Base-by-base conservation (phyloP, 2,329 filamentous ascomycete genomes). In the Aureobasidium sp. region DNA sequence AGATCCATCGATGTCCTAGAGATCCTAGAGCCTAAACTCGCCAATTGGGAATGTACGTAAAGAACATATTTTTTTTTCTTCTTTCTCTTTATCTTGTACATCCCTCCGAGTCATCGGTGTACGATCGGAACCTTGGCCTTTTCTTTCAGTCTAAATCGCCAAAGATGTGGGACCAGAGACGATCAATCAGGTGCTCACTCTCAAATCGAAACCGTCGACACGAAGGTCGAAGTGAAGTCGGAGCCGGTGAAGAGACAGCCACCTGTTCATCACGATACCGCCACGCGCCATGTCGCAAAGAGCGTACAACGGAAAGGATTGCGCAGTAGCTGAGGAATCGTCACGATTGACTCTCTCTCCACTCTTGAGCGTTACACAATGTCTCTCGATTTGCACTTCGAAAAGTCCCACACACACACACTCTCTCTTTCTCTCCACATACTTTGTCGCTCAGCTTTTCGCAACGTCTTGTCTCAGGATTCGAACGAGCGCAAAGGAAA, bases 11-110 rank as follows among this genome's bases (percentile, higher is more conserved):
- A 98, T 63, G 83, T 86, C 2, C 77, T 98, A 55, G 80, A 80
- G 66, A 74, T 90, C 24, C 80, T 95, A 55, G 84, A 88, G 57
- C 86, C 89, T 14, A 83, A 87, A 61, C 88, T 89, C 66, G 93
- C 93, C 37, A 96, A 85, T 62, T 91, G 87, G 89, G 89, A 95
- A 59, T 95, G 89, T 94, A 72, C 73, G 87, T 80, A 27, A 35
- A 53, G n/a, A n/a, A n/a, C n/a, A n/a, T n/a, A n/a, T n/a, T 14
- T 35, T 53, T 29, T 32, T 45, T 25, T 32, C 24, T 44, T 30
- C 54, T 30, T 10, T 17, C n/a, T 38, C 12, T 19, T 17, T 21
- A 19, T 30, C 45, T 51, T 38, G 22, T 39, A n/a, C 39, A 29
- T n/a, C 25, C 16, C 41, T 27, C 44, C 19, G 38, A 39, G 17